These are phyloP conservation scores for Lagerstroemia speciosa DNA, from an alignment of 345 rosid genomes.

Conservation along the genomic window DNA sequence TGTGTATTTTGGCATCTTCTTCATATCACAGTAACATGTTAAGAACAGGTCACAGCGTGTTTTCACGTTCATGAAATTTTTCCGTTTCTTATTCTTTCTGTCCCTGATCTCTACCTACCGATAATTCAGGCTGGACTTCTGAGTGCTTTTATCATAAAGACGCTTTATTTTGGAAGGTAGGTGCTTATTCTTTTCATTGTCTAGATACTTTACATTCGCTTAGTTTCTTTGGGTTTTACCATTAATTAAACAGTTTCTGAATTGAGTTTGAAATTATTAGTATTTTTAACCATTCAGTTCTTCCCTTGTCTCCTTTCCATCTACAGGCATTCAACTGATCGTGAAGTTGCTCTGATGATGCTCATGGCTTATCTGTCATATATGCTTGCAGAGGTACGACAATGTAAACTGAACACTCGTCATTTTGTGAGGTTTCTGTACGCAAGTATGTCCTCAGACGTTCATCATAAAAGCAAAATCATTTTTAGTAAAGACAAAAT, in stretches of 20 bases:
- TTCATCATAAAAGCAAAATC: no score
- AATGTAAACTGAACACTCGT: no score
- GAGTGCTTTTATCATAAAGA: conserved; percentile 59
- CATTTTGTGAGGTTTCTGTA: not conserved
- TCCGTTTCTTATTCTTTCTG: not conserved
- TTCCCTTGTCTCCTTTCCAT: conserved; percentile 1
- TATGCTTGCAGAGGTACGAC: conserved; percentile 58
- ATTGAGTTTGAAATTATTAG: not conserved
- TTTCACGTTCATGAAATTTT: not conserved
- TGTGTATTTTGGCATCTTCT: not conserved
- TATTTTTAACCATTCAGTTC: not conserved
- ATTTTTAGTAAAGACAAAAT: no score
- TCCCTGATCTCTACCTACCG: conserved; percentile 1
- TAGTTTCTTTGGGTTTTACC: not conserved
- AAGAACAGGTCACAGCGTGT: not conserved
- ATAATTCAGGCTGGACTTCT: conserved; percentile 48
- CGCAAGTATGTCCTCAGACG: not conserved
- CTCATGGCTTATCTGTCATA: conserved; percentile 64
- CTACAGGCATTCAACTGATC: conserved; percentile 60
- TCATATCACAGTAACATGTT: not conserved
- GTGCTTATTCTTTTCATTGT: conserved; percentile 1
- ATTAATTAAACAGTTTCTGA: not conserved
- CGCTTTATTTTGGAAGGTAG: conserved; percentile 66
- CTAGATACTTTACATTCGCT: not conserved
- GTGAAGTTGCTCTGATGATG: conserved; percentile 59